A percentile compares a stretch with the other conserved stretches of the same genome.
Evolutionary conservation across 1,284 basidiomycete species (phyloP).

Genomic region (Inonotus obliquus): DNA sequence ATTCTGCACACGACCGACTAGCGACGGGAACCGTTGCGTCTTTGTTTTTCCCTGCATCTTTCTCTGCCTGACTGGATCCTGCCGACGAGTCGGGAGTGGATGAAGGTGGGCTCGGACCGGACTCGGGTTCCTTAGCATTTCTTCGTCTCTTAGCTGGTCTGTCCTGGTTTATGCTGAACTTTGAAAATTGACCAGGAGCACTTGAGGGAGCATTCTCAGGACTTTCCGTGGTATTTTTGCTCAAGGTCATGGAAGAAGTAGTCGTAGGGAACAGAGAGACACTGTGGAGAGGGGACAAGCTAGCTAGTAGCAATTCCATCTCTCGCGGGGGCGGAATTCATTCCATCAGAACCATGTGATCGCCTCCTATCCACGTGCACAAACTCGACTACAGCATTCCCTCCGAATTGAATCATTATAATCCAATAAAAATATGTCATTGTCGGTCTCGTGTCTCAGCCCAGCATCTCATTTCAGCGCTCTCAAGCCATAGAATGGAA

Average conservation of each 20-base stretch:
- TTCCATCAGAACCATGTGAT: not conserved
- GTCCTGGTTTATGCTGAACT: not conserved
- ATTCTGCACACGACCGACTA: conserved; percentile 5
- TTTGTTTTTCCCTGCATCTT: not conserved
- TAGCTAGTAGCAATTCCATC: not conserved
- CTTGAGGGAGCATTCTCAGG: not conserved
- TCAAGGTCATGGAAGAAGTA: not conserved
- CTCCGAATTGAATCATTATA: no score
- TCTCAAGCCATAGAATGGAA: no score
- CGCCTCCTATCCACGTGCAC: not conserved
- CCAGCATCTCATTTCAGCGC: no score
- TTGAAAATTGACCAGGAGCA: not conserved
- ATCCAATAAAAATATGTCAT: no score
- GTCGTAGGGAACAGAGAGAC: not conserved
- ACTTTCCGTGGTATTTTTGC: not conserved
- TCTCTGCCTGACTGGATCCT: not conserved
- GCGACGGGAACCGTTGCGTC: not conserved
- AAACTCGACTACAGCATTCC: not conserved
- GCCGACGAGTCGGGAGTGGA: not conserved
- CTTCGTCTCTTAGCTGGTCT: conserved; percentile 1
- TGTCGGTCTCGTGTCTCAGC: no score
- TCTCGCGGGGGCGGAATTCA: not conserved
- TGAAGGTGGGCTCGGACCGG: not conserved
- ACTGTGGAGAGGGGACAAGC: not conserved
- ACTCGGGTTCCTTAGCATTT: not conserved